Evolutionary conservation across 2,329 filamentous ascomycete species (phyloP), one percentile per base, ranked within the genome.

Genomic region (Nothophoma quercina): DNA sequence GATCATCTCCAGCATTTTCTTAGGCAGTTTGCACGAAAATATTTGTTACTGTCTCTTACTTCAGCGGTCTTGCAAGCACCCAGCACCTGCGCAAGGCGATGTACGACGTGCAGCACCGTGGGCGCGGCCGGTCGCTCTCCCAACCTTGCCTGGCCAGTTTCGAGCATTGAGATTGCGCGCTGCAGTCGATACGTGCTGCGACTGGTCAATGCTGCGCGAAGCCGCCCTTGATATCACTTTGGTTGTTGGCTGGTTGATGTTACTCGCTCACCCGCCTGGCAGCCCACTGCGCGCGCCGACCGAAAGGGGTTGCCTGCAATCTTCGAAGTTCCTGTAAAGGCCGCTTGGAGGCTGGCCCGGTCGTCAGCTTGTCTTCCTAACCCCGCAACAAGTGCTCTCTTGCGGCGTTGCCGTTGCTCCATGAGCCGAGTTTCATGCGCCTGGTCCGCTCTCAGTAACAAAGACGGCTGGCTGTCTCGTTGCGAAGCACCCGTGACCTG

Each of bases 371-470:
- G 34, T 32, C 19, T 53, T 39, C 33, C 38, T 53, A 34, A 53
- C 51, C 51, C 51, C 51, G 51, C 51, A 55, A 35, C 51, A 50
- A 39, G 29, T 53, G 16, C 12, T 39, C 38, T 39, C 29, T 44
- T 43, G 26, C 44, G 50, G 43, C 50, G 39, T 53, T 43, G 50
- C 50, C 32, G 43, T 43, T 43, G 38, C 48, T 13, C 13, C 32
- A 33, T 32, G 47, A 30, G 33, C 50, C 50, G 50, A 48, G 38
- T 53, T 48, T 48, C 50, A 53, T 43, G 50, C 49, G 42, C 30
- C 42, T 26, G 49, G 42, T 33, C 50, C 43, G 50, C 33, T 47
- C 34, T 43, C 43, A 47, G 43, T 26, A 34, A 39, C 21, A 39
- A 44, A 52, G 32, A 32, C 44, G 38, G 44, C 43, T 47, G 44